Evolutionary conservation across 2,329 filamentous ascomycete genomes (phyloP).

Genomic region (Sclerotinia trifoliorum): DNA sequence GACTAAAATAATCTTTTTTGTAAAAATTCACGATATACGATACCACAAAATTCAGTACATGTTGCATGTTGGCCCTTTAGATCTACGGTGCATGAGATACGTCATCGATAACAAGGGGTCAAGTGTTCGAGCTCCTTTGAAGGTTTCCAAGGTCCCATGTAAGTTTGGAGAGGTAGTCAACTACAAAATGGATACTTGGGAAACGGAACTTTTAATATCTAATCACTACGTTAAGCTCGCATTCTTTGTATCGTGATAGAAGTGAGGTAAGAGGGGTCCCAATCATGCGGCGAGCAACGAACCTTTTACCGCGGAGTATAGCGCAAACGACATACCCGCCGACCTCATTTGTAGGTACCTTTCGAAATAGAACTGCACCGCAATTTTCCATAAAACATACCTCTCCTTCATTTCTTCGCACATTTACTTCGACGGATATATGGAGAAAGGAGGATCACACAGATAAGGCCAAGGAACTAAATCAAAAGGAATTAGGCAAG

Average conservation of each 20-base stretch:
- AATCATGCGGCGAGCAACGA: slow-evolving; percentile 18
- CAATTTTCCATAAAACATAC: neutral
- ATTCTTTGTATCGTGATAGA: neutral
- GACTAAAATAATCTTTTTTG: no score
- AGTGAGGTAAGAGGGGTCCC: neutral
- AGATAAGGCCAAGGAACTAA: slow-evolving; percentile 28
- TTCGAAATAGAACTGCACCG: slow-evolving; percentile 11
- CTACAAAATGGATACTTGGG: neutral
- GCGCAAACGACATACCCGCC: slow-evolving; percentile 1
- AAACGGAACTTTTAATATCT: neutral
- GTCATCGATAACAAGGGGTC: slow-evolving; percentile 8
- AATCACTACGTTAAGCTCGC: neutral
- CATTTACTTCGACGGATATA: neutral
- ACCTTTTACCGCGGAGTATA: slow-evolving; percentile 16
- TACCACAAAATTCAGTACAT: no score
- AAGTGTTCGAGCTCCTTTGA: neutral
- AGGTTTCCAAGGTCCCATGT: slow-evolving; percentile 1
- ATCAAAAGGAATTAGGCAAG: slow-evolving; percentile 35
- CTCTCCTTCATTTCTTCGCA: neutral
- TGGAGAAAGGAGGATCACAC: slow-evolving; percentile 20
- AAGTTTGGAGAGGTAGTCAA: neutral
- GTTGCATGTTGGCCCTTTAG: neutral
- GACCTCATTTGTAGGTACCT: neutral
- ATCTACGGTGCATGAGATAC: neutral
- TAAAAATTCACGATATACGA: no score